Evolutionary conservation across 306 rosid species (phyloP).

Genomic region (Luffa acutangula): DNA sequence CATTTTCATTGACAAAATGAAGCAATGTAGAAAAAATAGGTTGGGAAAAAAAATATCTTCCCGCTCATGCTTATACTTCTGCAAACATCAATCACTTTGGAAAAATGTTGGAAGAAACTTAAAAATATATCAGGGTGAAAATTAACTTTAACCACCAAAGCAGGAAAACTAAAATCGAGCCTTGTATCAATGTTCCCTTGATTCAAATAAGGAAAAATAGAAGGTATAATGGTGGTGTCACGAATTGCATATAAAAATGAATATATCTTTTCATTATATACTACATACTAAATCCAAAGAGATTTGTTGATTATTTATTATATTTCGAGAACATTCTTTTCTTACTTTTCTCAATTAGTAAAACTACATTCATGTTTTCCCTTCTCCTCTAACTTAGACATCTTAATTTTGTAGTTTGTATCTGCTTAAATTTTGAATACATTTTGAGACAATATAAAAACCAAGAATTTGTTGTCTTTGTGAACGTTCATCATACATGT

Average conservation of each 20-base stretch:
- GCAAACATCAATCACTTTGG: neutral
- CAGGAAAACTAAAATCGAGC: neutral
- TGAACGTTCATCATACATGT: neutral
- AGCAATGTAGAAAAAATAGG: neutral
- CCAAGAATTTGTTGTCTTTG: neutral
- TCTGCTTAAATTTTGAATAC: neutral
- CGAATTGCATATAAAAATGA: neutral
- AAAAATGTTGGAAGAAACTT: neutral
- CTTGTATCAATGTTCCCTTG: neutral
- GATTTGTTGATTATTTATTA: neutral
- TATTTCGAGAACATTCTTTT: neutral
- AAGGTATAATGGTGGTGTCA: neutral
- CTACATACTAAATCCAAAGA: neutral
- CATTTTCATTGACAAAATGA: neutral
- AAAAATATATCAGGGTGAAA: neutral
- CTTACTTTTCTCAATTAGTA: neutral
- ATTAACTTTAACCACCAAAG: neutral
- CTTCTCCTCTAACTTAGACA: neutral
- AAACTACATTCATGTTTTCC: neutral
- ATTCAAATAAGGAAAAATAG: neutral
- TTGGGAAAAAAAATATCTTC: neutral
- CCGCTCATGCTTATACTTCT: neutral
- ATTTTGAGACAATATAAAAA: neutral
- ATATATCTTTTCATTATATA: neutral
- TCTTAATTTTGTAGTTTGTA: neutral